phyloP scores from a whole-genome alignment of 495 filamentous ascomycete genomes.

The Penicillium coprophilum region DNA sequence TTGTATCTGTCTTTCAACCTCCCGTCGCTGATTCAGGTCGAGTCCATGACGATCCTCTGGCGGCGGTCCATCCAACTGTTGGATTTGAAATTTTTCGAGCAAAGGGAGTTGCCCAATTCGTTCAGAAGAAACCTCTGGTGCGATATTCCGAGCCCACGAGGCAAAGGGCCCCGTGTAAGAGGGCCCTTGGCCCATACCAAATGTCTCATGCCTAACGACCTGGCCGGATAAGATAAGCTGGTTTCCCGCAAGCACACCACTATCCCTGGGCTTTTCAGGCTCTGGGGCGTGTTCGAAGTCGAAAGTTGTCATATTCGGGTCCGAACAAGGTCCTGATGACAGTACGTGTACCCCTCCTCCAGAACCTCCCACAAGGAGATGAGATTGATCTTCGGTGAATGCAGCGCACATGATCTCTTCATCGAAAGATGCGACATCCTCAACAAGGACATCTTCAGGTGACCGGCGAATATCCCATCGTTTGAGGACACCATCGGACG shows the following conservation, averaged over 20 bases:
- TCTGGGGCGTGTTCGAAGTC: slow-evolving; percentile 27
- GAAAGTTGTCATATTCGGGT: slow-evolving; percentile 22
- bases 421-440: slow-evolving; percentile 51
- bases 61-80: slow-evolving; percentile 33
- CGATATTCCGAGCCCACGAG: slow-evolving; percentile 36
- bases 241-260: slow-evolving; percentile 24
- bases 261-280: slow-evolving; percentile 19
- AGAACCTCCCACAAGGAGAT: slow-evolving; percentile 73
- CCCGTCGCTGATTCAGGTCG: slow-evolving; percentile 16
- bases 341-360: slow-evolving; percentile 72
- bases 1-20: slow-evolving; percentile 23
- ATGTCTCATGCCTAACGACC: slow-evolving; percentile 40
- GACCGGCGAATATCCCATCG: slow-evolving; percentile 75
- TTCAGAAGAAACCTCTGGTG: slow-evolving; percentile 16
- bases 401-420: slow-evolving; percentile 59
- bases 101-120: slow-evolving; percentile 22
- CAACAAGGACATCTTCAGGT: slow-evolving; percentile 59
- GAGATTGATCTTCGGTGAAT: slow-evolving; percentile 70
- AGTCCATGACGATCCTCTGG: slow-evolving; percentile 24
- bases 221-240: slow-evolving; percentile 37
- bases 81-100: slow-evolving; percentile 20
- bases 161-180: slow-evolving; percentile 48
- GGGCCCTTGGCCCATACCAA: slow-evolving; percentile 47
- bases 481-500: slow-evolving; percentile 83
- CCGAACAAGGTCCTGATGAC: slow-evolving; percentile 39